Percentiles rank a stretch among this genome's conserved stretches.
phyloP scores from a whole-genome alignment of 1,139 yeast species.

The Sugiyamaella castrensis region DNA sequence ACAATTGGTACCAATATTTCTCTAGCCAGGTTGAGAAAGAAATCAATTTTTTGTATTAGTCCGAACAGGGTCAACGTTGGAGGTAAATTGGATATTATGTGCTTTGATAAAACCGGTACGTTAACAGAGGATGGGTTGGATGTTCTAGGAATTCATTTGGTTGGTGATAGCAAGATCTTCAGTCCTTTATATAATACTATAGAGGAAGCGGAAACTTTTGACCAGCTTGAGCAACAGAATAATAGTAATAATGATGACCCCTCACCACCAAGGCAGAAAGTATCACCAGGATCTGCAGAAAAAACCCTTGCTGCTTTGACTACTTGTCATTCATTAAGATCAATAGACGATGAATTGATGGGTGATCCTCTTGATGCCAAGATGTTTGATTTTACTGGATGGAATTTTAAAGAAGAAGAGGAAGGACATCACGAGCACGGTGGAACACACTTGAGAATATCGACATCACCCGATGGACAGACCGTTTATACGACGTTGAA shows the following conservation, averaged over 20 bases:
- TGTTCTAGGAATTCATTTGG: constrained; percentile 79
- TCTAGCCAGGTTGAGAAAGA: constrained; percentile 63
- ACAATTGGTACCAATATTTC: constrained; percentile 97
- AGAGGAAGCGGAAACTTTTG: constrained; percentile 5
- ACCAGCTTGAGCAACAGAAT: background rate
- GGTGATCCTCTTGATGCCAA: constrained; percentile 94
- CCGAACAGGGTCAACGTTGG: constrained; percentile 94
- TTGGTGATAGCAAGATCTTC: constrained; percentile 40
- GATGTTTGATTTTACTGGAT: constrained; percentile 86
- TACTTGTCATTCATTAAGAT: constrained; percentile 82
- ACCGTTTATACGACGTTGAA: constrained; percentile 55
- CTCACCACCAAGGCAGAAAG: background rate
- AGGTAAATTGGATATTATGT: constrained; percentile 84
- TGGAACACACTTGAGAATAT: constrained; percentile 42
- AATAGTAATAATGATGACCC: background rate
- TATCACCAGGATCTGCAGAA: background rate
- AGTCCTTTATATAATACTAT: constrained; percentile 27
- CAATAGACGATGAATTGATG: constrained; percentile 71
- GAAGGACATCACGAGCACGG: constrained; percentile 35
- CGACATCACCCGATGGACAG: constrained; percentile 34
- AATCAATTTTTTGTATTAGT: constrained; percentile 79
- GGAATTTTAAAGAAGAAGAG: constrained; percentile 69
- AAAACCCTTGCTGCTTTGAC: constrained; percentile 50
- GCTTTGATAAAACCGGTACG: constrained; percentile 97
- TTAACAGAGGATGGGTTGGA: constrained; percentile 95